A percentile compares a stretch with the other conserved stretches of the same genome.
Evolutionary conservation across 805 yeast species (phyloP).

Genomic region (Myxozyma neglecta): DNA sequence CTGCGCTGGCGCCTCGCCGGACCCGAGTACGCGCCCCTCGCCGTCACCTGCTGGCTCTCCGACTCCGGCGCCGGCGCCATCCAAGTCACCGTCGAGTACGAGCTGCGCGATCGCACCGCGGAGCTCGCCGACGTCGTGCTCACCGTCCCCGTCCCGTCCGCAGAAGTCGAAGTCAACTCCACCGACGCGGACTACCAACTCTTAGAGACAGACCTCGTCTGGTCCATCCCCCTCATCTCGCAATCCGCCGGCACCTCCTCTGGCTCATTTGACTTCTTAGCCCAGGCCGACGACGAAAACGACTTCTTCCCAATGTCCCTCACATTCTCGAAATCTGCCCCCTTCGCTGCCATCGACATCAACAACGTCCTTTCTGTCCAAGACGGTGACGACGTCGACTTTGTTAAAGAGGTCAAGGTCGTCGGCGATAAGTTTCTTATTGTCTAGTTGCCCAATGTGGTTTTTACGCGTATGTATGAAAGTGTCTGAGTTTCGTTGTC

Average conservation of each 20-base stretch:
- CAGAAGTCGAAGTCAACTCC: constrained; percentile 52
- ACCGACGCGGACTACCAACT: constrained; percentile 44
- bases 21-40: constrained; percentile 66
- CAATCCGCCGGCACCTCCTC: constrained; percentile 50
- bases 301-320: constrained; percentile 85
- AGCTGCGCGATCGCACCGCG: constrained; percentile 54
- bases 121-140: constrained; percentile 55
- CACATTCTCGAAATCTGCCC: constrained; percentile 51
- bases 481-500: background rate
- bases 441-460: constrained; percentile 3
- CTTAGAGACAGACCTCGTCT: constrained; percentile 67
- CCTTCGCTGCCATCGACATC: constrained; percentile 67
- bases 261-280: constrained; percentile 78
- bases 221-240: constrained; percentile 58
- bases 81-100: constrained; percentile 87
- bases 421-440: constrained; percentile 43
- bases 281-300: constrained; percentile 76
- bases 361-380: constrained; percentile 55
- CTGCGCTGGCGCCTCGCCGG: constrained; percentile 86
- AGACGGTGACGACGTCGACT: constrained; percentile 57
- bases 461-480: background rate
- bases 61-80: constrained; percentile 58
- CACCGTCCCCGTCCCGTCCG: constrained; percentile 66
- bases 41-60: constrained; percentile 82
- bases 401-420: constrained; percentile 52